These are phyloP conservation scores for Aureobasidium namibiae DNA, from an alignment of 2,329 filamentous ascomycete species.

Conservation along the genomic window DNA sequence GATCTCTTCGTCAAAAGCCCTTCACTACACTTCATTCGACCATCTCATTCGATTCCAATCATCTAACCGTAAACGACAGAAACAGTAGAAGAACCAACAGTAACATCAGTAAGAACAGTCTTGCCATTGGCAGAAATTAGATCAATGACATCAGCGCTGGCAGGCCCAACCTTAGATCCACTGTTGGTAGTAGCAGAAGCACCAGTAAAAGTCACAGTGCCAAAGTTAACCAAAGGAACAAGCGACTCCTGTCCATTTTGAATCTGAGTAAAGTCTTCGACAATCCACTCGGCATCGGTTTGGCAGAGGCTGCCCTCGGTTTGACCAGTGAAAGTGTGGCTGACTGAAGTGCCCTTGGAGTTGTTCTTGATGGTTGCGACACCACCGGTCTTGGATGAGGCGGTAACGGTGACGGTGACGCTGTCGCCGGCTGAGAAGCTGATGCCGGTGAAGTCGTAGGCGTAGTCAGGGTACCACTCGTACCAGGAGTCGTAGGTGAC, in stretches of 20 bases:
- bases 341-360: conserved; percentile 43
- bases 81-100: conserved; percentile 7
- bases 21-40: not conserved
- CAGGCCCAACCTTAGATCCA: conserved; percentile 16
- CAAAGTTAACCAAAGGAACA: conserved; percentile 42
- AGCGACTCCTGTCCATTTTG: conserved; percentile 23
- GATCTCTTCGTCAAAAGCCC: no score
- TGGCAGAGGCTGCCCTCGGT: conserved; percentile 38
- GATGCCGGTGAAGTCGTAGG: conserved; percentile 44
- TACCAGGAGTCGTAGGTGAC: conserved; percentile 50
- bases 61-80: not conserved
- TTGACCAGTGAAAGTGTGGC: conserved; percentile 43
- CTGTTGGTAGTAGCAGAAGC: conserved; percentile 26
- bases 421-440: conserved; percentile 37
- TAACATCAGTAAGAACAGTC: conserved; percentile 4
- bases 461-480: conserved; percentile 53
- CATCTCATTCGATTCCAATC: not conserved
- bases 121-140: not conserved
- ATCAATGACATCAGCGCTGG: not conserved
- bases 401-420: conserved; percentile 34
- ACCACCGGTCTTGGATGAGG: conserved; percentile 35
- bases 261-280: conserved; percentile 14
- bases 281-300: conserved; percentile 54
- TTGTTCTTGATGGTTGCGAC: conserved; percentile 42
- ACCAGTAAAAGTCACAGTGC: conserved; percentile 37